Conservation (phyloP, 345 rosid species). For the thale cress (Arabidopsis thaliana) region TAIR10.1 NC_003070.9:27589001-27589500, state of each 20-base stretch:
- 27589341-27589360: slow-evolving; percentile 30
- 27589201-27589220: slow-evolving; percentile 74
- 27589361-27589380: slow-evolving; percentile 79
- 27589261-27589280: slow-evolving; percentile 50
- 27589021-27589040: neutral
- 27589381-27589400: slow-evolving; percentile 74
- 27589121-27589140: slow-evolving; percentile 61
- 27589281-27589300: slow-evolving; percentile 42
- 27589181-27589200: slow-evolving; percentile 52
- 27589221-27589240: slow-evolving; percentile 74
- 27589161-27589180: slow-evolving; percentile 46
- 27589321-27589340: neutral
- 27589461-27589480: slow-evolving; percentile 67
- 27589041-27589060: slow-evolving; percentile 2
- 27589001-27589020: neutral
- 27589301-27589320: slow-evolving; percentile 11
- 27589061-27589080: neutral
- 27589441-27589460: slow-evolving; percentile 50
- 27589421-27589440: slow-evolving; percentile 87
- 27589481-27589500: slow-evolving; percentile 60
- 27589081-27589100: slow-evolving; percentile 8
- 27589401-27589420: slow-evolving; percentile 59
- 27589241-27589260: slow-evolving; percentile 54
- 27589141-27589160: slow-evolving; percentile 52
- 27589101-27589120: slow-evolving; percentile 49